Base-by-base conservation (phyloP, 768 basidiomycete genomes). In the Ramaria sp. region DNA sequence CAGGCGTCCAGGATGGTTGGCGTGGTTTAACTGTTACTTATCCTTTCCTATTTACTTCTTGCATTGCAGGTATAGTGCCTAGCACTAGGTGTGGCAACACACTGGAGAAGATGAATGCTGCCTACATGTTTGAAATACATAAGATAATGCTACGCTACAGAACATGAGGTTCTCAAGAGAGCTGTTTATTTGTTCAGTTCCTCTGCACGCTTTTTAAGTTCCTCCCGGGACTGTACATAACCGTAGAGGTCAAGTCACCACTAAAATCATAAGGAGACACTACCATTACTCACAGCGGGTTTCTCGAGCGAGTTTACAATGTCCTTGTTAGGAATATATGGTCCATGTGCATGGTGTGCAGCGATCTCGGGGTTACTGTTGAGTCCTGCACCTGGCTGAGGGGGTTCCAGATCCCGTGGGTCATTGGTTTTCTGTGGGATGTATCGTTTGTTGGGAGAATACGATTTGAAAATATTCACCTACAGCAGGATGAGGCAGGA, bases 401-500 rank as follows among this genome's bases (percentile, higher is more conserved):
- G 63, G 1, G 64, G 57, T 51, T 70, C 69, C 43, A 78, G 72
- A 61, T 82, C 78, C 9, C 71, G 69, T 13, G 82, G 81, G 59
- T 84, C 70, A 58, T 84, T 83, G 5, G 77, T 69, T 69, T 74
- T 80, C 82, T 84, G 56, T 34, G 16, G 13, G 30, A 34, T 10
- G 15, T 32, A n/a, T 27, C 25, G 5, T 47, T 47, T 5, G 2
- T 15, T 24, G 13, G 3, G 22, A 30, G 24, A 2, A 12, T 47
- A 4, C 25, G 15, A 9, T 9, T 37, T 56, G 39, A 28, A 37
- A 38, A 53, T 15, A 43, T 58, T 28, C 2, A 61, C 75, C 47
- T 60, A 81, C 80, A 60, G 81, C 81, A 48, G 81, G 82, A 62
- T 83, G 79, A 20, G 82, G 82, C 55, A 75, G 71, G 61, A 78